phyloP scores from a whole-genome alignment of 2,329 filamentous ascomycete genomes.

The Aspergillus pseudoviridinutans region DNA sequence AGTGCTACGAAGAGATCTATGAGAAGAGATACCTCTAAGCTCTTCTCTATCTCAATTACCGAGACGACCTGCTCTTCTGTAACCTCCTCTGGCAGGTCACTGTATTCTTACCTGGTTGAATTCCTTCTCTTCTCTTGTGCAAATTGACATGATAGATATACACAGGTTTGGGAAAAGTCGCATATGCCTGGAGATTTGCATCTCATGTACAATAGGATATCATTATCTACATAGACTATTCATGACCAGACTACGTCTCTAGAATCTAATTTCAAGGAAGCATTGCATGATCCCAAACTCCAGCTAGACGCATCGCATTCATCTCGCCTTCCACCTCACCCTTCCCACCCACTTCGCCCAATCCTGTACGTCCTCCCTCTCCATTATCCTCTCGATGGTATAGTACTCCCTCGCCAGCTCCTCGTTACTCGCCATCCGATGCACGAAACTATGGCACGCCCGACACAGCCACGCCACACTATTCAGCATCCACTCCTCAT shows the following conservation, averaged over 20 bases:
- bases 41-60: background rate
- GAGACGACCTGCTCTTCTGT: conserved; percentile 1
- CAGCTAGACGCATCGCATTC: background rate
- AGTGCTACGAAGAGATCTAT: conserved; percentile 74
- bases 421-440: conserved; percentile 70
- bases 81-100: conserved; percentile 1
- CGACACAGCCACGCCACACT: conserved; percentile 84
- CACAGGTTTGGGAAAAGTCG: background rate
- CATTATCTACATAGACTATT: conserved; percentile 4
- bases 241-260: background rate
- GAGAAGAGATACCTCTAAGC: conserved; percentile 60
- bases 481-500: conserved; percentile 67
- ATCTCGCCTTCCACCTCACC: conserved; percentile 68
- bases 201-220: conserved; percentile 9
- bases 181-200: background rate
- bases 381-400: conserved; percentile 67
- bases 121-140: conserved; percentile 3
- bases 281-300: too few relatives aligned
- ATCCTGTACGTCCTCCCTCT: conserved; percentile 65
- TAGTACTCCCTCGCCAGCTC: conserved; percentile 69
- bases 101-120: conserved; percentile 9
- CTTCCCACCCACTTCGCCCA: conserved; percentile 71
- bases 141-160: background rate
- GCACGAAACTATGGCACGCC: conserved; percentile 79
- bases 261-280: background rate